Evolutionary conservation across 2,329 filamentous ascomycete species (phyloP).

Genomic region (Epichloe brachyelytri): DNA sequence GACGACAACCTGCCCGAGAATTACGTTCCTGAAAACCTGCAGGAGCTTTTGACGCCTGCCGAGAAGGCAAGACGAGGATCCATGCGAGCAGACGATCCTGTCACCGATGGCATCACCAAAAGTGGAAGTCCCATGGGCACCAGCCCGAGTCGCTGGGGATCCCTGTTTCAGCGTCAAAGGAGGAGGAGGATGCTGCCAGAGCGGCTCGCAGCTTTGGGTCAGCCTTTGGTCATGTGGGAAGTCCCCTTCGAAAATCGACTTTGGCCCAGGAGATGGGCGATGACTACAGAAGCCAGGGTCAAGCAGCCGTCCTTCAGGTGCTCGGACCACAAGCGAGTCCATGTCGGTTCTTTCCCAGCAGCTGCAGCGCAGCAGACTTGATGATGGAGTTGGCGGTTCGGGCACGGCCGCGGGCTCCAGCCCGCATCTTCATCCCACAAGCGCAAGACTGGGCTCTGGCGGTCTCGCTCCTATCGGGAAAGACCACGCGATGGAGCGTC

Average conservation of each 20-base stretch:
- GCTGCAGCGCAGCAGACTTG: conserved; percentile 45
- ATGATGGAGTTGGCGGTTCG: conserved; percentile 20
- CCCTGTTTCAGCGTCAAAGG: conserved; percentile 46
- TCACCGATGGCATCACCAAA: conserved; percentile 36
- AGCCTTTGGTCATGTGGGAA: conserved; percentile 54
- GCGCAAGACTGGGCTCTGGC: conserved; percentile 27
- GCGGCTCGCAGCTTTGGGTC: conserved; percentile 29
- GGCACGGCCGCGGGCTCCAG: conserved; percentile 26
- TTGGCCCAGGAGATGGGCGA: conserved; percentile 40
- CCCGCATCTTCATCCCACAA: conserved; percentile 38
- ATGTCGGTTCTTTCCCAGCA: conserved; percentile 49
- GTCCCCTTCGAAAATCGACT: conserved; percentile 50
- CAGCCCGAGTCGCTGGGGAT: conserved; percentile 49
- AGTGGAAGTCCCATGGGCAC: conserved; percentile 48
- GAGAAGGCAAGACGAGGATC: conserved; percentile 52
- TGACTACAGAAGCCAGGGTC: conserved; percentile 21
- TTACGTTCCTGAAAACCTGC: conserved; percentile 62
- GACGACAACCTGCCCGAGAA: conserved; percentile 38
- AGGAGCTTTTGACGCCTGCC: conserved; percentile 52
- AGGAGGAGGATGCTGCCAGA: conserved; percentile 37
- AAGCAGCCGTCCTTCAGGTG: conserved; percentile 24
- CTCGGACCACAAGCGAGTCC: conserved; percentile 34
- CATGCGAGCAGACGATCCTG: conserved; percentile 38
- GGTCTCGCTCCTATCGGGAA: conserved; percentile 26
- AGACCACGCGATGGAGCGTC: conserved; percentile 37